These are phyloP conservation scores for Alopecurus myosuroides DNA, from an alignment of 176 grass and related monocot species.

Conservation along the genomic window DNA sequence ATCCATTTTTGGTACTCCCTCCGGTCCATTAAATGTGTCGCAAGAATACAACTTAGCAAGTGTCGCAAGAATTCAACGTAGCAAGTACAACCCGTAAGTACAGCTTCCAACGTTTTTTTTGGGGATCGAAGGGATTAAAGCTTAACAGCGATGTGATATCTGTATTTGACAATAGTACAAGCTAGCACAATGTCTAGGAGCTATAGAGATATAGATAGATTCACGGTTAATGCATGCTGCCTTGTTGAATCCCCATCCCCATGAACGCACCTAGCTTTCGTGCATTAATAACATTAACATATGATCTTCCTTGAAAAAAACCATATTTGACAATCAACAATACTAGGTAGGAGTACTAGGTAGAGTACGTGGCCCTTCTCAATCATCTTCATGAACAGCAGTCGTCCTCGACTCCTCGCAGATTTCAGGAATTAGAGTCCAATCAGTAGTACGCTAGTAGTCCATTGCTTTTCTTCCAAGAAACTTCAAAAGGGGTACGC, in stretches of 20 bases:
- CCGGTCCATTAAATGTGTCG: too few relatives aligned
- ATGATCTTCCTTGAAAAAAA: background rate
- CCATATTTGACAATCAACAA: background rate
- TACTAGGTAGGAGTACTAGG: background rate
- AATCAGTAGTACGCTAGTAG: background rate
- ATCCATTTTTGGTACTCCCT: too few relatives aligned
- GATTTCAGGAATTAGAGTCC: background rate
- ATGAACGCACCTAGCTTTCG: background rate
- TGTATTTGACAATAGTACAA: background rate
- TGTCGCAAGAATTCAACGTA: too few relatives aligned
- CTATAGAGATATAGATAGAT: too few relatives aligned
- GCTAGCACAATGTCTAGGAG: background rate
- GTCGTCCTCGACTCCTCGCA: too few relatives aligned
- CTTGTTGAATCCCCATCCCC: background rate
- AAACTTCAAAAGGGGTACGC: background rate
- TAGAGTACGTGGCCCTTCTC: background rate
- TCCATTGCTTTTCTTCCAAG: slow-evolving; percentile 14
- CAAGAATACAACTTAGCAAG: too few relatives aligned
- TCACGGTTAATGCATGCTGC: too few relatives aligned
- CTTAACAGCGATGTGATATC: background rate
- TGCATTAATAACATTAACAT: background rate
- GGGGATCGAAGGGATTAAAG: too few relatives aligned
- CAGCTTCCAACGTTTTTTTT: too few relatives aligned
- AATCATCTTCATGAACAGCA: background rate
- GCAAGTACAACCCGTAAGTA: too few relatives aligned